Evolutionary conservation across 2,329 filamentous ascomycete species (phyloP).

Genomic region (Fusarium pseudocircinatum): DNA sequence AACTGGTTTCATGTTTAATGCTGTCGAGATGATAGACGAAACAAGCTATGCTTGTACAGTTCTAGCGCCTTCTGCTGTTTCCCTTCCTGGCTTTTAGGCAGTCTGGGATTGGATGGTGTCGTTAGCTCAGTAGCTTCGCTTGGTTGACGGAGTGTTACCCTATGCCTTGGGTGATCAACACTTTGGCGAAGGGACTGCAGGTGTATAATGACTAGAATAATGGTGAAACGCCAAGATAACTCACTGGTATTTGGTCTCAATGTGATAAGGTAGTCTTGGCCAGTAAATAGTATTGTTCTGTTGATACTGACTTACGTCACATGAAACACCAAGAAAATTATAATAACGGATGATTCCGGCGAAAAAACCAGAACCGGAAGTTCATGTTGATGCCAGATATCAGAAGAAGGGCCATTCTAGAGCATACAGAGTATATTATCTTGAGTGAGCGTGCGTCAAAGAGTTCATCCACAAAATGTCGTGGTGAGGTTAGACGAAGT

Average conservation of each 20-base stretch:
- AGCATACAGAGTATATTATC: rapidly evolving
- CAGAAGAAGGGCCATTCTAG: too few relatives aligned
- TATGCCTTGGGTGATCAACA: not conserved
- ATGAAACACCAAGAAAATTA: rapidly evolving
- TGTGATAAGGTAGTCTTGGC: rapidly evolving
- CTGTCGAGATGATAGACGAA: not conserved
- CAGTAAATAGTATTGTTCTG: too few relatives aligned
- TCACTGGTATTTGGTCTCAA: too few relatives aligned
- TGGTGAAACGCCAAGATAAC: too few relatives aligned
- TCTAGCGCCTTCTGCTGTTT: conserved; percentile 6
- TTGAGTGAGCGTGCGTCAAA: rapidly evolving
- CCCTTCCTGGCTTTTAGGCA: conserved; percentile 1
- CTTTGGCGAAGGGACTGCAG: not conserved
- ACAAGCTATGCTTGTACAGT: conserved; percentile 4
- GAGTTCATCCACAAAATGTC: not conserved
- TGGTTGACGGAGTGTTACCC: not conserved
- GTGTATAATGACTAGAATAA: too few relatives aligned
- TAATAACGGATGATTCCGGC: rapidly evolving
- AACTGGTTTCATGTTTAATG: too few relatives aligned
- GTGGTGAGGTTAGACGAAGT: not conserved
- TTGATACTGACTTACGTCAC: rapidly evolving
- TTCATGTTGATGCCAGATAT: not conserved
- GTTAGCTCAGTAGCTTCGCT: not conserved
- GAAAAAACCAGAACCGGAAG: too few relatives aligned
- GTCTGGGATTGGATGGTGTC: conserved; percentile 9